phyloP scores from a whole-genome alignment of 805 yeast genomes.

The Pichia scutulata region DNA sequence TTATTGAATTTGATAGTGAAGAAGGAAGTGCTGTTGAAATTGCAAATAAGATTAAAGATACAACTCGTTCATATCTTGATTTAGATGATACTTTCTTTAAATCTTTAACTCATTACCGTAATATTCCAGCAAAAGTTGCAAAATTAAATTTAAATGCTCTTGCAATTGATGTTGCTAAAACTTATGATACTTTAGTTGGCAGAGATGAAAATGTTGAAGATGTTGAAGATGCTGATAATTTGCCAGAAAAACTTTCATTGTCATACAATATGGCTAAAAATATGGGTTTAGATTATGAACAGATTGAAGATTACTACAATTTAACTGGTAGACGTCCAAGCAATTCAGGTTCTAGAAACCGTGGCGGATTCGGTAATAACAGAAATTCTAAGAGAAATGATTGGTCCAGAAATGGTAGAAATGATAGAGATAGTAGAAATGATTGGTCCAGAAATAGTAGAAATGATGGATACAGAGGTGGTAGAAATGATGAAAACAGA shows the following conservation, averaged over 20 bases:
- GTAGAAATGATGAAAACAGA: background rate
- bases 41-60: slow-evolving; percentile 22
- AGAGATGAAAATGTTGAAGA: slow-evolving; percentile 7
- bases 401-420: slow-evolving; percentile 10
- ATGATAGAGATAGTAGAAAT: slow-evolving; percentile 9
- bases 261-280: slow-evolving; percentile 18
- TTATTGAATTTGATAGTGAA: slow-evolving; percentile 31
- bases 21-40: slow-evolving; percentile 30
- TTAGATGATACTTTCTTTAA: slow-evolving; percentile 13
- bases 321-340: slow-evolving; percentile 25
- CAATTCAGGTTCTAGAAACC: background rate
- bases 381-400: slow-evolving; percentile 10
- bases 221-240: slow-evolving; percentile 4
- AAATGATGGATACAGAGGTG: slow-evolving; percentile 4
- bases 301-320: slow-evolving; percentile 23
- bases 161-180: slow-evolving; percentile 28
- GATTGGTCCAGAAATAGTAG: slow-evolving; percentile 2
- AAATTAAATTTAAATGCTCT: slow-evolving; percentile 26
- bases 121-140: slow-evolving; percentile 21
- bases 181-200: slow-evolving; percentile 23
- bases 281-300: slow-evolving; percentile 21
- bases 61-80: slow-evolving; percentile 10
- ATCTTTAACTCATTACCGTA: slow-evolving; percentile 14
- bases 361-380: slow-evolving; percentile 6
- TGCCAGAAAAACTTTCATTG: slow-evolving; percentile 12